Base-by-base conservation (phyloP, 352 stramenopile species). In the Aphanomyces euteiches region DNA sequence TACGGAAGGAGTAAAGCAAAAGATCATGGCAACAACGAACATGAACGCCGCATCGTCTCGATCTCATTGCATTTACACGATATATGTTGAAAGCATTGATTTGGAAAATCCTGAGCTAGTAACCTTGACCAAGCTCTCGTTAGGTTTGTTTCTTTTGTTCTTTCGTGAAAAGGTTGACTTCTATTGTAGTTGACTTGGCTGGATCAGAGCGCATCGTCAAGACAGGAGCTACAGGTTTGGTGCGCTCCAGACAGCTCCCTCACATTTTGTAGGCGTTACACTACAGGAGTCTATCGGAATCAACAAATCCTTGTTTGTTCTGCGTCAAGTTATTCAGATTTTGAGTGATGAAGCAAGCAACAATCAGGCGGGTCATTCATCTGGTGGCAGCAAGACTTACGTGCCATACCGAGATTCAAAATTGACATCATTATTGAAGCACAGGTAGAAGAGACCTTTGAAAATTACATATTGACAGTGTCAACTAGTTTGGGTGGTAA, bases 361-460 rank as follows among this genome's bases (percentile, higher is more conserved):
- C 21, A 38, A 45, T 53, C 19, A 38, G 37, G 39, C 2, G 28
- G 59, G 28, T n/a, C 21, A 41, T 34, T 37, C 17, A 10, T 15
- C 7, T 13, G 39, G 43, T 8, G 15, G 36, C 17, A 36, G 47
- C 38, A 60, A 68, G 10, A 54, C 80, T 19, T 92, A 98, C 69
- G 86, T 98, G 10, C 93, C 92, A 3, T 98, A 97, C 72, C 81
- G 94, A 13, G 94, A 98, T 73, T 97, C 89, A 4, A 98, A 97
- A 75, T 77, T 98, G 45, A 98, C 93, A n/a, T 82, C 93, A 53
- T 73, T 98, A 10, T 80, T 98, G 40, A 84, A 96, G 47, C 90
- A 97, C 74, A 90, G 64, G 64, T 61, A 47, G 12, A 17, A 28
- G 28, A 28, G 2, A 28, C 28, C 28, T 28, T 28, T 28, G 28